phyloP scores from a whole-genome alignment of 106 monocot genomes.

The Phalaenopsis aphrodite region DNA sequence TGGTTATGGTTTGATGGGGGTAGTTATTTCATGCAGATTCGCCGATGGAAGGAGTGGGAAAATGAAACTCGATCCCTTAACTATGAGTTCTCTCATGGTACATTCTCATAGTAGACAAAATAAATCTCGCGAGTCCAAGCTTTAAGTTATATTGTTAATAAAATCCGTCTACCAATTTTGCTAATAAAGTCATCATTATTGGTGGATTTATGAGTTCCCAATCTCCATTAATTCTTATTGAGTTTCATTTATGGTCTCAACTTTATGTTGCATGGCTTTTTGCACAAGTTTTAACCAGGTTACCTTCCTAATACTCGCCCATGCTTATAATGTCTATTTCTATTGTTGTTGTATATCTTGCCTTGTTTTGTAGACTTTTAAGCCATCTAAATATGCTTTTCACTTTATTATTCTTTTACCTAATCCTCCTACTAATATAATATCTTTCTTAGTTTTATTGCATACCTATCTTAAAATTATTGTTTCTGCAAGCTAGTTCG shows the following conservation, averaged over 20 bases:
- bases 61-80: constrained; percentile 29
- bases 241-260: not conserved
- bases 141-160: not conserved
- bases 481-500: too few relatives aligned
- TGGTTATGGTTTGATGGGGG: not conserved
- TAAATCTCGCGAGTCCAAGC: not conserved
- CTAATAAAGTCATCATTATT: not conserved
- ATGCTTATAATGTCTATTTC: not conserved
- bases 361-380: too few relatives aligned
- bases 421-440: too few relatives aligned
- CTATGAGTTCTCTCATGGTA: constrained; percentile 45
- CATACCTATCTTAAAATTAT: too few relatives aligned
- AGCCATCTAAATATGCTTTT: too few relatives aligned
- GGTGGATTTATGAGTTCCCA: not conserved
- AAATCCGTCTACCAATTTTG: too few relatives aligned
- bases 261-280: too few relatives aligned
- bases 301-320: not conserved
- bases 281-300: too few relatives aligned
- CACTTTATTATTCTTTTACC: too few relatives aligned
- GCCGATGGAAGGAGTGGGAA: constrained; percentile 62
- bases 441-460: too few relatives aligned
- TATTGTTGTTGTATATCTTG: too few relatives aligned
- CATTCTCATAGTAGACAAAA: too few relatives aligned
- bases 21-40: constrained; percentile 25
- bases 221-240: not conserved